Base-by-base conservation (phyloP, 345 rosid genomes). In the Cardiospermum halicacabum region DNA sequence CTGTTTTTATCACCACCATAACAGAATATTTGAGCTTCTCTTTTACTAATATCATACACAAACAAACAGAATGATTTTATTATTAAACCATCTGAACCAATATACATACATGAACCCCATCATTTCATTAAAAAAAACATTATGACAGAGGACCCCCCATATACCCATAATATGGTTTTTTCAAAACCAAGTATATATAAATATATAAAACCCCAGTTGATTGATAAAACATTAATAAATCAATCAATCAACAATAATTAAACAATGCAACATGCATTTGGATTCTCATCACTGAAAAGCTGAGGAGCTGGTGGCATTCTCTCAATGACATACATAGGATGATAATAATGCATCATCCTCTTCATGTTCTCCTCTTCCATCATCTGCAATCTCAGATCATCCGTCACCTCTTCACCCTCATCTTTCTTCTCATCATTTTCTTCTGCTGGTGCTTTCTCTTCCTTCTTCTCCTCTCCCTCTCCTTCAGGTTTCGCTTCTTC, bases 221-320 rank as follows among this genome's bases (percentile, higher is more conserved):
- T 34, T 34, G 39, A 34, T 34, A 32, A 3, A 32, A 3, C 6
- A 34, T 34, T 11, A 34, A 34, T 34, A 34, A n/a, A 34, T 34
- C 37, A 34, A 39, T 11, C 15, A 39, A 39, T 39, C 43, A 39
- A 39, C 13, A 39, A 9, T 11, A 31, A 63, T 81, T 72, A 94
- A 48, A 87, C 78, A 67, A 94, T 84, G 78, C 80, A 80, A 60
- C 99, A 94, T 5, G 99, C 99, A 60, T 94, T 89, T 16, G 97
- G 99, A 68, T 94, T 94, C 77, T 94, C 99, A 53, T 94, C 99
- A 40, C 99, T 94, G 73, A 91, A 94, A 56, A 91, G 84, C 76
- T 89, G 97, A 56, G 97, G 93, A 12, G 39, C 39, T 4, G 97
- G 85, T 22, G 91, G 95, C 68, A 87, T 82, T 62, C 76, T 75